phyloP scores from a whole-genome alignment of 176 grass and related monocot genomes.

The Saccharum officinarum region DNA sequence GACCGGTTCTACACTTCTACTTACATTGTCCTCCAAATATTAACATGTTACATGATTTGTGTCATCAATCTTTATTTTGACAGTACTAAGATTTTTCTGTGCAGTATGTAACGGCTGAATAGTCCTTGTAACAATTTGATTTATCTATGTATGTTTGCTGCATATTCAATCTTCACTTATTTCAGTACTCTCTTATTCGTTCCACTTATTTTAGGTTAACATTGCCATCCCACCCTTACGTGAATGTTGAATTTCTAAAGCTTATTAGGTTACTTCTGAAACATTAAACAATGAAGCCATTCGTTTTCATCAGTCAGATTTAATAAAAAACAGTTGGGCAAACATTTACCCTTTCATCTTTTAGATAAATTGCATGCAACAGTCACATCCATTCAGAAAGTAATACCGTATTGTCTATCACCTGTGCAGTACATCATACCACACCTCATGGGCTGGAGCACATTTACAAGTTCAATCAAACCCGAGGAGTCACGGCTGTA shows the following conservation, averaged over 20 bases:
- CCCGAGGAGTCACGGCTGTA: constrained; percentile 45
- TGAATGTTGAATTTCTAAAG: not conserved
- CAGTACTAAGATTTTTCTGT: not conserved
- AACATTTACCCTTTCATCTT: not conserved
- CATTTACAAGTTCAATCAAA: constrained; percentile 71
- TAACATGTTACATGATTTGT: not conserved
- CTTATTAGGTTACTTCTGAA: not conserved
- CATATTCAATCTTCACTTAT: not conserved
- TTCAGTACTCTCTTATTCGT: not conserved
- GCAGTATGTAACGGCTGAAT: not conserved
- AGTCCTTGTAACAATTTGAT: not conserved
- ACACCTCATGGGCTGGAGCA: constrained; percentile 86
- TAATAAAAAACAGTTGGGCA: not conserved
- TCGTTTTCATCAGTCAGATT: not conserved
- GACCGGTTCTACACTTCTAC: not conserved
- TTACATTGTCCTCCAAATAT: not conserved
- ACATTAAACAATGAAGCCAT: not conserved
- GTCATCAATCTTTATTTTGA: not conserved
- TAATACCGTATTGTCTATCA: not conserved
- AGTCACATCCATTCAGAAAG: not conserved
- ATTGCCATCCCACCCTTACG: not conserved
- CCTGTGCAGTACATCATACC: constrained; percentile 85
- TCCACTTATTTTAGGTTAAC: not conserved
- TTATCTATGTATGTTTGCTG: not conserved
- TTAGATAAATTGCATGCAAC: not conserved